A percentile compares a stretch with the other conserved stretches of the same genome.
phyloP scores from a whole-genome alignment of 2,329 filamentous ascomycete genomes.

The Ophioceras dolichostomum region DNA sequence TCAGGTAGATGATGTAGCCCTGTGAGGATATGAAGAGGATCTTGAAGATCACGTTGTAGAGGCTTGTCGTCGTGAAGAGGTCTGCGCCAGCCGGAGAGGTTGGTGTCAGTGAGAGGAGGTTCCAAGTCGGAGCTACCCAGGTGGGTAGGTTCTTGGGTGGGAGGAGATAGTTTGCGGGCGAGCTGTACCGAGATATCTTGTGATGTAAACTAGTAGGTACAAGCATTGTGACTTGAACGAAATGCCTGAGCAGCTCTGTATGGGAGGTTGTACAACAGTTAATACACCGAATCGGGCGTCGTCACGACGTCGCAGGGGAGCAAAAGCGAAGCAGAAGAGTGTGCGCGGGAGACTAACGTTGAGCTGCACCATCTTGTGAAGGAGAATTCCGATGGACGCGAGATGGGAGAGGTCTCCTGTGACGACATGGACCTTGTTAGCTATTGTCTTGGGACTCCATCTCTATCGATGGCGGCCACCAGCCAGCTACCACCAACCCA shows the following conservation, averaged over 20 bases:
- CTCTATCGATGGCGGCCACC: too few species aligned
- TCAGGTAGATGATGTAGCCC: constrained; percentile 92
- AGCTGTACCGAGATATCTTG: constrained; percentile 69
- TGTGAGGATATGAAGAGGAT: constrained; percentile 86
- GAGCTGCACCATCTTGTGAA: constrained; percentile 92
- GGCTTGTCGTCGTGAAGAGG: constrained; percentile 69
- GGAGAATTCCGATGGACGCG: constrained; percentile 81
- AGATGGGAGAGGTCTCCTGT: constrained; percentile 92
- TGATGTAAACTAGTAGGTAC: constrained; percentile 88
- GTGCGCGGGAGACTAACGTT: constrained; percentile 49
- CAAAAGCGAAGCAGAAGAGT: neutral
- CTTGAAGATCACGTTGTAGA: constrained; percentile 95
- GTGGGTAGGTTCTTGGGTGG: constrained; percentile 1
- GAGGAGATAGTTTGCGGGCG: neutral
- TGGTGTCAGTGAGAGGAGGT: neutral
- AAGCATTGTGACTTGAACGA: constrained; percentile 98
- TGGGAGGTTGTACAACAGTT: constrained; percentile 10
- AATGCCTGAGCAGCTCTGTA: constrained; percentile 90
- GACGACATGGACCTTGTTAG: too few species aligned
- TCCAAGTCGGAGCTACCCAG: neutral
- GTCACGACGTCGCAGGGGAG: too few species aligned
- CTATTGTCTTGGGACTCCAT: too few species aligned
- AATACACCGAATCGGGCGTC: too few species aligned
- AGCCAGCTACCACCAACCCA: too few species aligned
- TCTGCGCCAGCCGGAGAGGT: constrained; percentile 35